Conservation (phyloP, 2,329 filamentous ascomycete species). For the Penicillium italicum region DNA sequence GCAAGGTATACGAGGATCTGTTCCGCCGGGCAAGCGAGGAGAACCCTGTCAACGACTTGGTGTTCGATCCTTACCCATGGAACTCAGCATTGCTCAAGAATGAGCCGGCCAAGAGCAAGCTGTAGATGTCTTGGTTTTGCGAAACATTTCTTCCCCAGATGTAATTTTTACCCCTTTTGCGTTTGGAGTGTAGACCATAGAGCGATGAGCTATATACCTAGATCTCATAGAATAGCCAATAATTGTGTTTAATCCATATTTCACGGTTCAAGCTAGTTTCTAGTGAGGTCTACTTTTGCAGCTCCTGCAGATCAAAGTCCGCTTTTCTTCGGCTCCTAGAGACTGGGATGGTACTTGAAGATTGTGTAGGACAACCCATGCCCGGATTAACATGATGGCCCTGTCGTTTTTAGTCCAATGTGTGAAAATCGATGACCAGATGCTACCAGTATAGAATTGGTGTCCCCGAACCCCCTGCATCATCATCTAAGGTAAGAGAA, state of each 20-base stretch:
- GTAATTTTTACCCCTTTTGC: background rate
- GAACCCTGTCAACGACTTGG: conserved; percentile 69
- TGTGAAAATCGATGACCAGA: background rate
- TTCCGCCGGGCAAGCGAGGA: conserved; percentile 68
- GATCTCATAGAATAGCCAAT: conserved; percentile 5
- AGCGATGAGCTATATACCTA: conserved; percentile 3
- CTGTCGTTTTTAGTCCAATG: background rate
- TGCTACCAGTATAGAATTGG: no score
- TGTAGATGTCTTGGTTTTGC: conserved; percentile 24
- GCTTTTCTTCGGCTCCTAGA: background rate
- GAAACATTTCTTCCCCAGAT: conserved; percentile 7
- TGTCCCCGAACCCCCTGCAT: no score
- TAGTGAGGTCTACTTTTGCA: background rate
- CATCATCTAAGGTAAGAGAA: no score
- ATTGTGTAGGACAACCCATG: background rate
- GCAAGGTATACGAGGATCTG: conserved; percentile 74
- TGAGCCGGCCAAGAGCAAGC: conserved; percentile 38
- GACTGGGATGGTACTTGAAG: background rate
- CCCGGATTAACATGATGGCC: background rate
- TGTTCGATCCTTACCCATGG: conserved; percentile 69
- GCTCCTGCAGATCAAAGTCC: background rate
- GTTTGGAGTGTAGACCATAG: conserved; percentile 2
- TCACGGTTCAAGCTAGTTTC: background rate
- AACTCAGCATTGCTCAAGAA: conserved; percentile 60
- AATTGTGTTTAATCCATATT: background rate